These are phyloP conservation scores for Datisca glomerata DNA, from an alignment of 306 rosid species.

Conservation along the genomic window DNA sequence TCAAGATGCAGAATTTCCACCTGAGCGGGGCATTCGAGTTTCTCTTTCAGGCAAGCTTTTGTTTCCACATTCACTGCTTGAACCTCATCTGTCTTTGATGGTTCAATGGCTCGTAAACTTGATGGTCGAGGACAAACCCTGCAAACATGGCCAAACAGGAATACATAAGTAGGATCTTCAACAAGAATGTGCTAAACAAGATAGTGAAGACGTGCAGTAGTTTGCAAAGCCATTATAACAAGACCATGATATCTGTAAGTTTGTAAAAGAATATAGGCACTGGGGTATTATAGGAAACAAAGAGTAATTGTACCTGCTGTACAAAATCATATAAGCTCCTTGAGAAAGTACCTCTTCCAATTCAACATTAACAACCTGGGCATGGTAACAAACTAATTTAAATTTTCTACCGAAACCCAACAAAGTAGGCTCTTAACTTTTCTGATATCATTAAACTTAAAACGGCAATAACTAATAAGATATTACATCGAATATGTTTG, in stretches of 20 bases:
- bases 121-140: conserved; percentile 58
- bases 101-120: conserved; percentile 37
- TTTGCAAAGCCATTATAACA: neutral
- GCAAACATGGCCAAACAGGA: conserved; percentile 16
- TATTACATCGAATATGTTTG: no score
- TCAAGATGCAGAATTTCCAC: conserved; percentile 16
- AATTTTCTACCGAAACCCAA: conserved; percentile 10
- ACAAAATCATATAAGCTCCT: conserved; percentile 94
- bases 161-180: neutral
- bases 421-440: no score
- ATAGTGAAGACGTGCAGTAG: neutral
- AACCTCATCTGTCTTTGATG: conserved; percentile 23
- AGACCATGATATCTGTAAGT: neutral
- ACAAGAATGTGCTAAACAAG: conserved; percentile 2
- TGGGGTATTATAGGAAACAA: no score
- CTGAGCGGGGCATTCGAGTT: conserved; percentile 20
- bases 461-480: no score
- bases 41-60: conserved; percentile 24
- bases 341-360: conserved; percentile 94
- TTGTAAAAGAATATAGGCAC: neutral
- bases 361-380: conserved; percentile 66
- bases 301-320: conserved; percentile 49
- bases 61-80: conserved; percentile 21
- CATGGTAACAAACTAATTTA: no score
- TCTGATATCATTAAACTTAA: no score